A percentile compares a stretch with the other conserved stretches of the same genome.
Evolutionary conservation across 2,329 filamentous ascomycete genomes (phyloP).

Genomic region (Rutstroemia sp.): DNA sequence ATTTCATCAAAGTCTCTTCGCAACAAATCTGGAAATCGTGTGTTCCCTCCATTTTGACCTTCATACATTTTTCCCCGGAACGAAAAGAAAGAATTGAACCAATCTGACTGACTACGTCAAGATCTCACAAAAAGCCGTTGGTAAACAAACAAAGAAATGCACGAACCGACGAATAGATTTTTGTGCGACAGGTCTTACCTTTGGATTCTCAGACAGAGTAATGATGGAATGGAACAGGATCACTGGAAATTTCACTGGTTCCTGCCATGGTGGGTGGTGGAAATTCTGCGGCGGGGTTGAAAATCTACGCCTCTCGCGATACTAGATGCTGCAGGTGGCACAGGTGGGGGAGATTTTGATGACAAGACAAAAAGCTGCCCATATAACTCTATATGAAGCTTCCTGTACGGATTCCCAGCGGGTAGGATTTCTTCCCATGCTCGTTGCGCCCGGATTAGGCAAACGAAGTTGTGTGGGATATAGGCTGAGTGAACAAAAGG

Average conservation of each 20-base stretch:
- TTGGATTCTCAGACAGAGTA: neutral
- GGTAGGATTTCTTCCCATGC: slow-evolving; percentile 4
- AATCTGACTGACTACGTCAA: slow-evolving; percentile 3
- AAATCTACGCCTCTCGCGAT: neutral
- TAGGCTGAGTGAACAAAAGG: neutral
- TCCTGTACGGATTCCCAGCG: neutral
- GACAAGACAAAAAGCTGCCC: slow-evolving; percentile 1
- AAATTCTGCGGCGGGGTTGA: neutral
- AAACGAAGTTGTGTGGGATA: neutral
- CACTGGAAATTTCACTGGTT: neutral
- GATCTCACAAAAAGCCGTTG: neutral
- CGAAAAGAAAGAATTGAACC: neutral
- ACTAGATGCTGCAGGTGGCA: neutral
- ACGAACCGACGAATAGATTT: neutral
- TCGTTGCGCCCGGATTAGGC: neutral
- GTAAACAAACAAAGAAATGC: neutral
- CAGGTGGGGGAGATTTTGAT: neutral
- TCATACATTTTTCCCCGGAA: neutral
- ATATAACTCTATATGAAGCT: slow-evolving; percentile 4
- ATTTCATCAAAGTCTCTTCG: slow-evolving; percentile 2
- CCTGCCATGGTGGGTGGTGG: neutral
- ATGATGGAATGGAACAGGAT: neutral
- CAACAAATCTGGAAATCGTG: neutral
- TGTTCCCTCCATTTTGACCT: neutral
- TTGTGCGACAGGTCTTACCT: neutral